phyloP scores from a whole-genome alignment of 2,329 filamentous ascomycete species.

The Trichothecium sympodiale region DNA sequence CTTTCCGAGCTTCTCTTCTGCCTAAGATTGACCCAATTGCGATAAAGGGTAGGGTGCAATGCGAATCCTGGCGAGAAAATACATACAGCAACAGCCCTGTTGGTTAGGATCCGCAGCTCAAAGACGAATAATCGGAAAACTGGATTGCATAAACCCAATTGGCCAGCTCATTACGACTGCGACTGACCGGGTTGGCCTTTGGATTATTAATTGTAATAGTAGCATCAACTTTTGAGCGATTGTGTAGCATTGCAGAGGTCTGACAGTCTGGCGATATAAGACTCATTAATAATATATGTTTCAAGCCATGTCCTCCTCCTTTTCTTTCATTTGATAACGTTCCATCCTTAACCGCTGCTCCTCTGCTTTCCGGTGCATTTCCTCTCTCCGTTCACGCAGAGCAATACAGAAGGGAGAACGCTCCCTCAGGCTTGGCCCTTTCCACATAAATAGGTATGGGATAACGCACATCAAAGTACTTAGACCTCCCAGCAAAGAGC shows the following conservation, averaged over 20 bases:
- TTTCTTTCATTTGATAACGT: slow-evolving; percentile 10
- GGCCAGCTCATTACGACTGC: too few relatives aligned
- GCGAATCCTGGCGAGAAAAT: too few relatives aligned
- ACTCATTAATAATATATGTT: not conserved
- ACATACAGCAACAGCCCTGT: too few relatives aligned
- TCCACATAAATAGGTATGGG: slow-evolving; percentile 43
- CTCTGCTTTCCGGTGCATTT: slow-evolving; percentile 28
- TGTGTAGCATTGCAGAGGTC: not conserved
- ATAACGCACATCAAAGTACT: slow-evolving; percentile 38
- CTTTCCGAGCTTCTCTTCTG: too few relatives aligned
- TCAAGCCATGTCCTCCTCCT: slow-evolving; percentile 6
- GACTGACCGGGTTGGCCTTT: too few relatives aligned
- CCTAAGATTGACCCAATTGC: too few relatives aligned
- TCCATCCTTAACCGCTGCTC: slow-evolving; percentile 20
- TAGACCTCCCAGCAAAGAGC: slow-evolving; percentile 38
- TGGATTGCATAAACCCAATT: too few relatives aligned
- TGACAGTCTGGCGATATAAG: not conserved
- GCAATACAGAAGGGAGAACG: slow-evolving; percentile 52
- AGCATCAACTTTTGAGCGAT: not conserved
- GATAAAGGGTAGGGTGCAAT: too few relatives aligned
- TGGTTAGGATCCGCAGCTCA: too few relatives aligned
- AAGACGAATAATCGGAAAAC: too few relatives aligned
- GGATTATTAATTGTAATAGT: too few relatives aligned
- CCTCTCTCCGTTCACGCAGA: slow-evolving; percentile 38
- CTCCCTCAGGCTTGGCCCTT: slow-evolving; percentile 41